phyloP scores from a whole-genome alignment of 192 early-diverging fungal genomes.

The Backusella australiensis region DNA sequence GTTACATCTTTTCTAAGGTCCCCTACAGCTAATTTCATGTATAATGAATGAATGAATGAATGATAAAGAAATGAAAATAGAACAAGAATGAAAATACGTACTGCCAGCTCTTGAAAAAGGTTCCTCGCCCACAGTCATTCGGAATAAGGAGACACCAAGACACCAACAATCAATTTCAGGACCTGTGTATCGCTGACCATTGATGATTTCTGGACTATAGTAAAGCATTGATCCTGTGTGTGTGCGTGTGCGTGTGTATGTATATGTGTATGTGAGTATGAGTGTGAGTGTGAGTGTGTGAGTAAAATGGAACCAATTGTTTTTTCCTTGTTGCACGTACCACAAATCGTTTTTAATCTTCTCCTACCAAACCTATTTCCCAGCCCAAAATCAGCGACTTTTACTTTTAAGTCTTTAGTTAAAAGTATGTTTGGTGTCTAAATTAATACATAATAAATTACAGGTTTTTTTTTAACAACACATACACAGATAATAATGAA shows the following conservation, averaged over 20 bases:
- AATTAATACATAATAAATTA: neutral
- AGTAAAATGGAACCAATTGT: conserved; percentile 4
- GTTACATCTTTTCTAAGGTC: conserved; percentile 49
- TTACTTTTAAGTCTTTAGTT: conserved; percentile 63
- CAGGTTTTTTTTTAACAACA: neutral
- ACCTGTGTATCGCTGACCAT: conserved; percentile 85
- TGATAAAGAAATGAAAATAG: neutral
- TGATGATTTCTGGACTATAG: conserved; percentile 86
- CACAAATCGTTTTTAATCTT: conserved; percentile 84
- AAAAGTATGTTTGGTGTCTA: conserved; percentile 82
- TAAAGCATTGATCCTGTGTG: conserved; percentile 75
- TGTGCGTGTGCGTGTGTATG: neutral
- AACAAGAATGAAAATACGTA: conserved; percentile 11
- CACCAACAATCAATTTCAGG: conserved; percentile 97
- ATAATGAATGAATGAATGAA: neutral
- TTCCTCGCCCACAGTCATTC: conserved; percentile 60
- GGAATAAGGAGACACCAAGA: conserved; percentile 85
- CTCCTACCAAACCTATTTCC: conserved; percentile 76
- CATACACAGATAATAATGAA: neutral
- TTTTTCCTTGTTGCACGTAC: conserved; percentile 36
- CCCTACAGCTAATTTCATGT: conserved; percentile 36
- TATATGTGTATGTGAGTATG: neutral
- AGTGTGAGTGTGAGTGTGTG: neutral
- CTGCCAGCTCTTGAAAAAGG: conserved; percentile 41
- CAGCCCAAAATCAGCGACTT: conserved; percentile 91